These are phyloP conservation scores for Talaromyces sp. DNA, from an alignment of 2,329 filamentous ascomycete species.

Conservation along the genomic window DNA sequence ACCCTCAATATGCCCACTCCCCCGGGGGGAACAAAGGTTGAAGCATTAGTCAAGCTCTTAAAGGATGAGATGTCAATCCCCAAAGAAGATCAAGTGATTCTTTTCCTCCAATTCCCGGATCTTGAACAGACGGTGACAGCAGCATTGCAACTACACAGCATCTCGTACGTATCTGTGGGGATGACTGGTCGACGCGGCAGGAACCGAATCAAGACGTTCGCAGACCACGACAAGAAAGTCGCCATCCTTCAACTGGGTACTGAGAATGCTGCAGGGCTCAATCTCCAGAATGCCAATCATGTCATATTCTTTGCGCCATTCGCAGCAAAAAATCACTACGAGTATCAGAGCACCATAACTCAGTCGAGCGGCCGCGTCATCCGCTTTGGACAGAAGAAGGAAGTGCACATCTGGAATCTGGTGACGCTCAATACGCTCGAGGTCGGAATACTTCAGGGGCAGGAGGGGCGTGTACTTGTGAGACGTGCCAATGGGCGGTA, in stretches of 20 bases:
- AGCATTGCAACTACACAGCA: conserved; percentile 27
- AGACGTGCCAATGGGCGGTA: conserved; percentile 19
- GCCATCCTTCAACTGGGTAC: conserved; percentile 57
- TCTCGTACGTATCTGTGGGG: conserved; percentile 37
- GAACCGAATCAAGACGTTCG: conserved; percentile 39
- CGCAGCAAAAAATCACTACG: conserved; percentile 47
- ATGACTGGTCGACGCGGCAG: conserved; percentile 28
- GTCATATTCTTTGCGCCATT: conserved; percentile 61
- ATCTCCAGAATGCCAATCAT: conserved; percentile 62
- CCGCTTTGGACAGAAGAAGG: conserved; percentile 56
- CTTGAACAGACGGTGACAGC: conserved; percentile 39
- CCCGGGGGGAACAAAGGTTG: conserved; percentile 48
- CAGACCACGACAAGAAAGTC: conserved; percentile 43
- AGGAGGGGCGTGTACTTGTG: conserved; percentile 28
- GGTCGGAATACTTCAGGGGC: conserved; percentile 42
- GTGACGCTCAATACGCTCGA: conserved; percentile 45
- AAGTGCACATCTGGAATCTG: conserved; percentile 57
- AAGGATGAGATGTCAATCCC: conserved; percentile 30
- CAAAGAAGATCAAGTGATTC: conserved; percentile 48
- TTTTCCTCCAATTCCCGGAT: conserved; percentile 55
- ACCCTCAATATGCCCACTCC: not conserved
- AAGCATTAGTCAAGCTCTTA: conserved; percentile 46
- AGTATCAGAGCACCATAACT: conserved; percentile 57
- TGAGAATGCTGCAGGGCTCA: conserved; percentile 59
- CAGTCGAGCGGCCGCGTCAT: conserved; percentile 62